Conservation (phyloP, 345 rosid species). For the Hibiscus trionum region DNA sequence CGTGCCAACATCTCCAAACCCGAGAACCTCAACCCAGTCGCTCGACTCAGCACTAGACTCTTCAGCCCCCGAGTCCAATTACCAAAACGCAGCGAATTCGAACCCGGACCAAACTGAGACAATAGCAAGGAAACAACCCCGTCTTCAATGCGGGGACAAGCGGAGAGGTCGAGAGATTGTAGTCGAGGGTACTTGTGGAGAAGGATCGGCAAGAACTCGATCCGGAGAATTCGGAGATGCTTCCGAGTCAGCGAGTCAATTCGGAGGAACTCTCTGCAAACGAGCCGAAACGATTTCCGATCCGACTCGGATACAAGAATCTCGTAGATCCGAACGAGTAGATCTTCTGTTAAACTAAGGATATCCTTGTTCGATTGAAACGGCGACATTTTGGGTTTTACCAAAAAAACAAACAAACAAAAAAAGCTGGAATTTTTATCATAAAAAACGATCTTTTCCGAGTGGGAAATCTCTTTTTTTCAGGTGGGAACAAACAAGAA, state of each 20-base stretch:
- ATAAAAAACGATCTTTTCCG: not conserved
- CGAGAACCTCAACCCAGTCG: constrained; percentile 44
- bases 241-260: constrained; percentile 52
- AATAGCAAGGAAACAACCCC: constrained; percentile 38
- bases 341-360: constrained; percentile 57
- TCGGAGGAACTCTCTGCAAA: constrained; percentile 61
- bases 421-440: not conserved
- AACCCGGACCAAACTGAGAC: constrained; percentile 1
- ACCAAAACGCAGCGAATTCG: not conserved
- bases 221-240: constrained; percentile 53
- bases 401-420: not conserved
- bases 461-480: not conserved
- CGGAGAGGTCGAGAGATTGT: constrained; percentile 65
- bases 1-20: constrained; percentile 57
- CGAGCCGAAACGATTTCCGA: constrained; percentile 64
- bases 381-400: constrained; percentile 19
- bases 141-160: constrained; percentile 68
- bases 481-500: constrained; percentile 79
- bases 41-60: constrained; percentile 51
- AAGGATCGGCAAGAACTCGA: constrained; percentile 51
- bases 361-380: constrained; percentile 29
- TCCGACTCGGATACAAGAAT: constrained; percentile 34
- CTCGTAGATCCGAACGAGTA: constrained; percentile 47
- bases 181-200: constrained; percentile 43
- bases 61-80: constrained; percentile 37